Percentiles rank a stretch among this genome's conserved stretches.
These are phyloP conservation scores for Dendrothele bispora DNA, from an alignment of 768 basidiomycete genomes.

Conservation along the genomic window DNA sequence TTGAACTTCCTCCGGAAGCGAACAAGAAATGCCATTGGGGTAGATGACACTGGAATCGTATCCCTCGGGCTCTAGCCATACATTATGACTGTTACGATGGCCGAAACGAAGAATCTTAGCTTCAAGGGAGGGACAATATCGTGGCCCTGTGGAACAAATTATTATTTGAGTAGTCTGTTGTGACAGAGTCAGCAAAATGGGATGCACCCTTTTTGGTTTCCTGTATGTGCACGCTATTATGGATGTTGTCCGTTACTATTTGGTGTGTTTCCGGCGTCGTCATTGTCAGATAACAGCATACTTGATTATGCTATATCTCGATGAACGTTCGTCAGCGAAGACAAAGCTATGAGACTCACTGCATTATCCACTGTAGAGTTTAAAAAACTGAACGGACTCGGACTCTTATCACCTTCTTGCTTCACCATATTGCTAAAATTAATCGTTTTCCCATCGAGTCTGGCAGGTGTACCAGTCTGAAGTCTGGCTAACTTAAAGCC, in stretches of 20 bases:
- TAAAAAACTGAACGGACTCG: slow-evolving; percentile 77
- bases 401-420: slow-evolving; percentile 67
- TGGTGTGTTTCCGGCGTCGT: slow-evolving; percentile 76
- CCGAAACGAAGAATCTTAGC: slow-evolving; percentile 82
- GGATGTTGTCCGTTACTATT: slow-evolving; percentile 73
- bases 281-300: slow-evolving; percentile 68
- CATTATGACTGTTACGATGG: slow-evolving; percentile 64
- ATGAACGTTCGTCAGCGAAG: slow-evolving; percentile 1
- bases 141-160: slow-evolving; percentile 55
- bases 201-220: slow-evolving; percentile 79
- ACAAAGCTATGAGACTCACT: slow-evolving; percentile 34
- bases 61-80: slow-evolving; percentile 93
- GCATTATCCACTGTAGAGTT: slow-evolving; percentile 69
- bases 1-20: slow-evolving; percentile 84
- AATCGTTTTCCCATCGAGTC: slow-evolving; percentile 70
- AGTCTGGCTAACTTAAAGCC: slow-evolving; percentile 83
- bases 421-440: slow-evolving; percentile 58
- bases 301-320: slow-evolving; percentile 60
- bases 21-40: slow-evolving; percentile 87
- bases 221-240: slow-evolving; percentile 81
- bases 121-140: slow-evolving; percentile 91
- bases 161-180: not conserved
- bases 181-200: not conserved
- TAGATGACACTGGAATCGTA: slow-evolving; percentile 90
- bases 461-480: slow-evolving; percentile 86